Evolutionary conservation across 2,329 filamentous ascomycete species (phyloP).

Genomic region (Trichophaea hybrida): DNA sequence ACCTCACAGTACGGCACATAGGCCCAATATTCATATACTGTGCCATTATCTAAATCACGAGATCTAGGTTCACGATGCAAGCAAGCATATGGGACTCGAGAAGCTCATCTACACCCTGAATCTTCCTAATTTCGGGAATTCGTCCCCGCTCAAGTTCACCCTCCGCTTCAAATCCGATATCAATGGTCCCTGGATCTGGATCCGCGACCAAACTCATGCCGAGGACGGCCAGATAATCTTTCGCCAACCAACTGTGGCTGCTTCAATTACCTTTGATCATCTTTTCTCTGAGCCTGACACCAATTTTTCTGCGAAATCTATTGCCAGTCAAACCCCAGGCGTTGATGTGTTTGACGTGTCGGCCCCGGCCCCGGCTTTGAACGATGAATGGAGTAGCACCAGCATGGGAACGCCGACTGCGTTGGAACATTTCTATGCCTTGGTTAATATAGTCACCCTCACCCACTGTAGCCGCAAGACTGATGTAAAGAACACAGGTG

Average conservation of each 20-base stretch:
- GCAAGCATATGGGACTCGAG: not conserved
- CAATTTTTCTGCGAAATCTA: conserved; percentile 3
- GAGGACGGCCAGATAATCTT: conserved; percentile 1
- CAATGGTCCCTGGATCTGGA: conserved; percentile 17
- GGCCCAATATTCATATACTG: not conserved
- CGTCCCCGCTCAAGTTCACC: conserved; percentile 13
- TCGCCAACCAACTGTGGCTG: not conserved
- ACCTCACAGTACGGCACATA: not conserved
- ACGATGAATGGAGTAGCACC: conserved; percentile 4
- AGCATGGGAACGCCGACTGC: conserved; percentile 9
- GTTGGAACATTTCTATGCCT: conserved; percentile 10
- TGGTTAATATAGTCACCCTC: not conserved
- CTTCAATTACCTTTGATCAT: not conserved
- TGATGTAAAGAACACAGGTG: not conserved
- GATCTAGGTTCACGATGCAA: not conserved
- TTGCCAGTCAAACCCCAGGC: conserved; percentile 9
- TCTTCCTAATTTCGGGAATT: not conserved
- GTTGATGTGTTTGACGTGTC: conserved; percentile 16
- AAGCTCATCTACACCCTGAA: conserved; percentile 12
- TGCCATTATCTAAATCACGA: not conserved
- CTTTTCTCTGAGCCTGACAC: conserved; percentile 7
- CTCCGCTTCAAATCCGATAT: conserved; percentile 12
- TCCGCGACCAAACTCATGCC: not conserved
- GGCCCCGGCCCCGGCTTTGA: conserved; percentile 9
- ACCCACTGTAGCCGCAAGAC: not conserved